Percentiles rank a stretch among this genome's conserved stretches.
These are phyloP conservation scores for Moesziomyces antarcticus DNA, from an alignment of 1,284 basidiomycete species.

Conservation along the genomic window DNA sequence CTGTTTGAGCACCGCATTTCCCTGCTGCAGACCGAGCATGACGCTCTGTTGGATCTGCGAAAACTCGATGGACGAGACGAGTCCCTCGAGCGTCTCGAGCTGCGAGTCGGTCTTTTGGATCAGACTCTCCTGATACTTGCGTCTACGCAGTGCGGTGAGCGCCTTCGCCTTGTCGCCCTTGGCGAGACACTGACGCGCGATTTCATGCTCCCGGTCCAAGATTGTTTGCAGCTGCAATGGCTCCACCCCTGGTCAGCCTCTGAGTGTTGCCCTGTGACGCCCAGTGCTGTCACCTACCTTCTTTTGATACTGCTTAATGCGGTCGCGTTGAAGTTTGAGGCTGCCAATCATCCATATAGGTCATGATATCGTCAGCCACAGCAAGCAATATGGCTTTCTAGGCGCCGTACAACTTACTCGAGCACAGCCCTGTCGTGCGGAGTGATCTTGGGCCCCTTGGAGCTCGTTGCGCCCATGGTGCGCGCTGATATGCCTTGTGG, in stretches of 20 bases:
- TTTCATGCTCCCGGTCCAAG: conserved; percentile 86
- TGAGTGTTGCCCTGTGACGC: too few species aligned
- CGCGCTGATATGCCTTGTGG: background rate
- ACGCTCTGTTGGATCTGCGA: conserved; percentile 92
- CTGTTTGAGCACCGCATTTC: conserved; percentile 89
- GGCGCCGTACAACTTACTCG: conserved; percentile 74
- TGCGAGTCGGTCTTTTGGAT: conserved; percentile 89
- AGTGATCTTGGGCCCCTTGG: conserved; percentile 77
- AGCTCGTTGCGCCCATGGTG: conserved; percentile 54
- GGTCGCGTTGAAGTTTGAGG: conserved; percentile 94
- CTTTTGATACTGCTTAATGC: conserved; percentile 93
- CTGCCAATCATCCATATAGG: conserved; percentile 69
- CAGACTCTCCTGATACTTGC: conserved; percentile 92
- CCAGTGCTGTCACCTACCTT: conserved; percentile 73
- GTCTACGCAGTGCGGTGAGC: conserved; percentile 82
- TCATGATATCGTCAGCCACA: too few species aligned
- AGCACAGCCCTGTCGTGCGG: conserved; percentile 91
- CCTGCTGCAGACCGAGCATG: conserved; percentile 89
- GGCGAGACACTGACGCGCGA: conserved; percentile 84
- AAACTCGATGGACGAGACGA: conserved; percentile 95
- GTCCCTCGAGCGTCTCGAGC: conserved; percentile 86
- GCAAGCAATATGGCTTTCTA: too few species aligned
- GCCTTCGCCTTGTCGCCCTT: conserved; percentile 87
- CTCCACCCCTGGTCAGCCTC: too few species aligned
- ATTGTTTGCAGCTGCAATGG: conserved; percentile 81